Evolutionary conservation across 495 filamentous ascomycete species (phyloP).

Genomic region (Cercophora scortea): DNA sequence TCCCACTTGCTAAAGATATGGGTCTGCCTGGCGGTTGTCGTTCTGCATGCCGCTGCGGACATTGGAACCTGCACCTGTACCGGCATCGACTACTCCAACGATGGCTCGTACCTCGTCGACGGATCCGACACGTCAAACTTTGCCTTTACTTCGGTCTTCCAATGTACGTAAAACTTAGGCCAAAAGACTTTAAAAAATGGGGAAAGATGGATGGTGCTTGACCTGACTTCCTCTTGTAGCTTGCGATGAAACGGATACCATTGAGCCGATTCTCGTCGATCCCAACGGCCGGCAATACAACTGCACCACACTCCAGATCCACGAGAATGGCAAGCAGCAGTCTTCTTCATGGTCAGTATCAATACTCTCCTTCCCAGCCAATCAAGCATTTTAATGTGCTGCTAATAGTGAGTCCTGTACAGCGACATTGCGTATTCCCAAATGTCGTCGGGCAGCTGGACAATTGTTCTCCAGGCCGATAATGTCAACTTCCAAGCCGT

Average conservation of each 20-base stretch:
- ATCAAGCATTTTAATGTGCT: not conserved
- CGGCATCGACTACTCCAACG: constrained; percentile 21
- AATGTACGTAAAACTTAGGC: not conserved
- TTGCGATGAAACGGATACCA: constrained; percentile 7
- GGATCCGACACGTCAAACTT: constrained; percentile 8
- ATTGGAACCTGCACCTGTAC: constrained; percentile 11
- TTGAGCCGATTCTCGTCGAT: constrained; percentile 14
- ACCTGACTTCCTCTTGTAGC: not conserved
- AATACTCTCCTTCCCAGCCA: not conserved
- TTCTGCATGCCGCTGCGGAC: not conserved
- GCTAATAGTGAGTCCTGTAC: not conserved
- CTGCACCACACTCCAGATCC: constrained; percentile 12
- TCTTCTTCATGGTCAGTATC: constrained; percentile 8
- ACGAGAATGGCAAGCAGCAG: constrained; percentile 8
- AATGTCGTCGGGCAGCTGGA: constrained; percentile 15
- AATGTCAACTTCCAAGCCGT: constrained; percentile 14
- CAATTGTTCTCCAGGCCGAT: constrained; percentile 21
- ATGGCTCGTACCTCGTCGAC: constrained; percentile 20
- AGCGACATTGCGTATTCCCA: constrained; percentile 10
- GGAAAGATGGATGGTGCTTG: too few relatives aligned
- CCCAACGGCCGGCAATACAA: constrained; percentile 9
- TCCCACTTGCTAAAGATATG: not conserved
- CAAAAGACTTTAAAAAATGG: too few relatives aligned
- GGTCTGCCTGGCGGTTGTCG: constrained; percentile 1
- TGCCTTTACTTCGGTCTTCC: constrained; percentile 17